phyloP scores from a whole-genome alignment of 1,284 basidiomycete genomes.

The Thecaphora thlaspeos region DNA sequence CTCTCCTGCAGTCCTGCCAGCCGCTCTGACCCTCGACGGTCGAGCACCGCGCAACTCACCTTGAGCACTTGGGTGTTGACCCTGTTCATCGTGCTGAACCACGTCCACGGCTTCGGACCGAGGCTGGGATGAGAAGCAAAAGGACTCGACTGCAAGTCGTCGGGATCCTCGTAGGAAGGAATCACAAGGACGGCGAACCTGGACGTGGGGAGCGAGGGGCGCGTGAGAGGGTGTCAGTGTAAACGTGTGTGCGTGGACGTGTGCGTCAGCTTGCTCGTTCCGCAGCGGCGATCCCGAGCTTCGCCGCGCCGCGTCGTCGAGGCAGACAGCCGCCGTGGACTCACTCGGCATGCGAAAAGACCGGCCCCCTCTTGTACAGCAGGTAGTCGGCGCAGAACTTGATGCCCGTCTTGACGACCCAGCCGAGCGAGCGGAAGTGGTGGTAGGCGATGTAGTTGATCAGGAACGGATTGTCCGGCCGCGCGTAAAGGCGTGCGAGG shows the following conservation, averaged over 20 bases:
- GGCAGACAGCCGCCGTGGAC: constrained; percentile 45
- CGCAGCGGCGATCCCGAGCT: no score
- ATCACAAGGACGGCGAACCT: constrained; percentile 87
- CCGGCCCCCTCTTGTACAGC: constrained; percentile 89
- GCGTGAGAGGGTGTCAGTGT: no score
- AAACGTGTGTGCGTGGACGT: no score
- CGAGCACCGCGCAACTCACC: constrained; percentile 5
- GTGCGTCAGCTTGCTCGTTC: no score
- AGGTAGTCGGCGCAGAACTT: constrained; percentile 97
- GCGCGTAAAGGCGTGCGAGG: constrained; percentile 23
- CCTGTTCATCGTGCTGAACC: constrained; percentile 94
- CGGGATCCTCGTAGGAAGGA: constrained; percentile 80
- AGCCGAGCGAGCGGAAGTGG: constrained; percentile 94
- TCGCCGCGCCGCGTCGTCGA: no score
- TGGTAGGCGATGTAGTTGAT: constrained; percentile 89
- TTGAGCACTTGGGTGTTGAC: constrained; percentile 98
- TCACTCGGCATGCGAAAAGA: constrained; percentile 92
- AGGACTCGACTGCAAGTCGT: constrained; percentile 64
- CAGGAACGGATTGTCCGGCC: constrained; percentile 84
- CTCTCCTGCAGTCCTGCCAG: constrained; percentile 2
- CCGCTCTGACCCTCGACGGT: not conserved
- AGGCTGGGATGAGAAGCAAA: constrained; percentile 42
- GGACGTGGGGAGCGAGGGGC: not conserved
- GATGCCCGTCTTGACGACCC: constrained; percentile 92
- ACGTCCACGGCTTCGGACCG: constrained; percentile 75